Conservation (phyloP, 1,139 yeast species). For the Meyerozyma athensensis region DNA sequence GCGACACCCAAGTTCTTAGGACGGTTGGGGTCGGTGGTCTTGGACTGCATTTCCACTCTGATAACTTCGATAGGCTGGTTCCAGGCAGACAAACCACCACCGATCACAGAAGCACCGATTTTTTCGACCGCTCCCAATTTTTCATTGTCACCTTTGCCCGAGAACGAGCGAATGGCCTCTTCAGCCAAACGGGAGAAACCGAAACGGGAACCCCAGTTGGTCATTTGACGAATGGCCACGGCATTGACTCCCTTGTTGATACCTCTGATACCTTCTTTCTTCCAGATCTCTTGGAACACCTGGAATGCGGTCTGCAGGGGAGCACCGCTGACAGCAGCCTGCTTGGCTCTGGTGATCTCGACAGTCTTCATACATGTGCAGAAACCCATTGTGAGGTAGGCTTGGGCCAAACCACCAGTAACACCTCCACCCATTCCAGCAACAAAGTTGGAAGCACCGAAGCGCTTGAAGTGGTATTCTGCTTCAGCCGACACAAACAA, state of each 20-base stretch:
- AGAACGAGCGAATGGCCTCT: constrained; percentile 63
- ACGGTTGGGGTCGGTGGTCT: constrained; percentile 88
- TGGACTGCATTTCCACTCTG: constrained; percentile 96
- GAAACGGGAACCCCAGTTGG: constrained; percentile 98
- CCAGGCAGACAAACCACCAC: constrained; percentile 98
- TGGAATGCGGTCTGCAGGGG: constrained; percentile 73
- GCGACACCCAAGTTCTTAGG: constrained; percentile 84
- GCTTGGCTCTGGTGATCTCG: constrained; percentile 88
- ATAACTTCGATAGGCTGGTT: constrained; percentile 98
- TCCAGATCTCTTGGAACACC: constrained; percentile 80
- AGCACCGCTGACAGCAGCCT: constrained; percentile 59
- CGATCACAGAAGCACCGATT: constrained; percentile 79
- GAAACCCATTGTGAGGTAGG: constrained; percentile 94
- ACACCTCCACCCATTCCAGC: constrained; percentile 96
- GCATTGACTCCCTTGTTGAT: constrained; percentile 98
- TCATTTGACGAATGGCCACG: constrained; percentile 97
- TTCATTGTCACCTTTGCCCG: constrained; percentile 58
- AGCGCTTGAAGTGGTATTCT: constrained; percentile 64
- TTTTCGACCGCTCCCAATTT: constrained; percentile 73
- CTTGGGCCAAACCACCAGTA: constrained; percentile 92
- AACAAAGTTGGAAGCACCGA: constrained; percentile 68
- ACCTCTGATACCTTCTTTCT: constrained; percentile 85
- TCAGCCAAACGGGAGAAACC: constrained; percentile 92
- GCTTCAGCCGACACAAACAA: constrained; percentile 90
- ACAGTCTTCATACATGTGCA: constrained; percentile 98